Conservation (phyloP, 805 yeast species). For the Yarrowia alimentaria region DNA sequence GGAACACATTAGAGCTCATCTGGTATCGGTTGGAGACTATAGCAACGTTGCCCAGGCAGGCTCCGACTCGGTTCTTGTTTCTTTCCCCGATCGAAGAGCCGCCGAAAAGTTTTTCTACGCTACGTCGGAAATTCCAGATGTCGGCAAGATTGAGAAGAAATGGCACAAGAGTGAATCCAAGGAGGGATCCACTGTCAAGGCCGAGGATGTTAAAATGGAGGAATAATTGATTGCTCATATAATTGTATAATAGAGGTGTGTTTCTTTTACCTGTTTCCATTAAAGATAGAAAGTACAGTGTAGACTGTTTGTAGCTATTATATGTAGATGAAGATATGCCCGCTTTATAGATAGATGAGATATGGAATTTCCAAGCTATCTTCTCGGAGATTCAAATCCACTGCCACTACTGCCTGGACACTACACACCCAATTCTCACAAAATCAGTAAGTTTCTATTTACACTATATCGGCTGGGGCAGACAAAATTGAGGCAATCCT, state of each 20-base stretch:
- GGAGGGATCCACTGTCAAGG: background rate
- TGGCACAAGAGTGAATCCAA: conserved; percentile 31
- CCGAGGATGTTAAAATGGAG: conserved; percentile 19
- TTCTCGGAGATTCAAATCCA: too few relatives aligned
- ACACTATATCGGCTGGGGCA: background rate
- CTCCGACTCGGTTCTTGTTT: conserved; percentile 32
- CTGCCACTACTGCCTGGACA: too few relatives aligned
- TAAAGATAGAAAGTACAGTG: too few relatives aligned
- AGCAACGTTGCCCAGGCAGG: conserved; percentile 31
- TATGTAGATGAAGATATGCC: too few relatives aligned
- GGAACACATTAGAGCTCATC: conserved; percentile 39
- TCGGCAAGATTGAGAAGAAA: conserved; percentile 37
- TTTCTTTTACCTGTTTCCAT: too few relatives aligned
- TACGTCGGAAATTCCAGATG: conserved; percentile 35
- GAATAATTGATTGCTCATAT: too few relatives aligned
- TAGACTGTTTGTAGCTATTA: too few relatives aligned
- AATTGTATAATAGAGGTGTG: too few relatives aligned
- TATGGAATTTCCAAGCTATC: too few relatives aligned
- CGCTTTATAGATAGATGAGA: too few relatives aligned
- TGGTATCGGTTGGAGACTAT: conserved; percentile 36
- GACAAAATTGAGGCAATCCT: background rate
- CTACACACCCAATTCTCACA: background rate
- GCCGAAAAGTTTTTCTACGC: conserved; percentile 42
- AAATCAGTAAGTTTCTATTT: conserved; percentile 24
- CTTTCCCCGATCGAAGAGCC: conserved; percentile 41